Conservation (phyloP, 225 moss, liverwort and hornwort genomes). For the Rhytidiadelphus loreus region DNA sequence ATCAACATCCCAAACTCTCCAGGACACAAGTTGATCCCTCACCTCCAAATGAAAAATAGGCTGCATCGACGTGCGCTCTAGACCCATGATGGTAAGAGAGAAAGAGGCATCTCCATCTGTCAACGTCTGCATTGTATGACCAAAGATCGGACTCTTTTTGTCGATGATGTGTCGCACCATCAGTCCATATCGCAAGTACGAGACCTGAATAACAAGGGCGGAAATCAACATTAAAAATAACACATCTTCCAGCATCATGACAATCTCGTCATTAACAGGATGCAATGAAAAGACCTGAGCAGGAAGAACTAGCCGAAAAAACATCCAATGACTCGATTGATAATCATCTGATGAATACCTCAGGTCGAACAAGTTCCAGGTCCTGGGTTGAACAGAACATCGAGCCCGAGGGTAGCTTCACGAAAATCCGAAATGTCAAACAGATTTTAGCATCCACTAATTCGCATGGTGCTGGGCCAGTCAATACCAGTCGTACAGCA, state of each 20-base stretch:
- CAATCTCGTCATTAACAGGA: neutral
- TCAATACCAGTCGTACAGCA: constrained; percentile 87
- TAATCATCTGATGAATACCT: constrained; percentile 28
- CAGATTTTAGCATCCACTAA: constrained; percentile 98
- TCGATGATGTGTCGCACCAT: constrained; percentile 92
- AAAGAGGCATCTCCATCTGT: constrained; percentile 88
- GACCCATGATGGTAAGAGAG: constrained; percentile 86
- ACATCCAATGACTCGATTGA: neutral
- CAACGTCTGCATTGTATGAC: constrained; percentile 67
- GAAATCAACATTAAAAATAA: neutral
- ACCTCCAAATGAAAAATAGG: constrained; percentile 98
- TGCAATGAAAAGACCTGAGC: neutral
- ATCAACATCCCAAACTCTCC: neutral
- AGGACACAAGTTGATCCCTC: neutral
- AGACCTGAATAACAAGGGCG: constrained; percentile 33
- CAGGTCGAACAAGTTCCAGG: constrained; percentile 86
- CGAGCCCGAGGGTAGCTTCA: constrained; percentile 96
- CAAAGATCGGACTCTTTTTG: constrained; percentile 80
- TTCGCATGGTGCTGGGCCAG: constrained; percentile 96
- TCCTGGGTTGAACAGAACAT: constrained; percentile 99
- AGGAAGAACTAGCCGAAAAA: neutral
- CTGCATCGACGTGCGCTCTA: constrained; percentile 97
- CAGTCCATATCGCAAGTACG: constrained; percentile 87
- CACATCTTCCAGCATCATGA: neutral
- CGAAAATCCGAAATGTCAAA: constrained; percentile 91